Evolutionary conservation across 2,329 filamentous ascomycete species (phyloP), one percentile per base, ranked within the genome.

Genomic region (Falciphora oryzae): DNA sequence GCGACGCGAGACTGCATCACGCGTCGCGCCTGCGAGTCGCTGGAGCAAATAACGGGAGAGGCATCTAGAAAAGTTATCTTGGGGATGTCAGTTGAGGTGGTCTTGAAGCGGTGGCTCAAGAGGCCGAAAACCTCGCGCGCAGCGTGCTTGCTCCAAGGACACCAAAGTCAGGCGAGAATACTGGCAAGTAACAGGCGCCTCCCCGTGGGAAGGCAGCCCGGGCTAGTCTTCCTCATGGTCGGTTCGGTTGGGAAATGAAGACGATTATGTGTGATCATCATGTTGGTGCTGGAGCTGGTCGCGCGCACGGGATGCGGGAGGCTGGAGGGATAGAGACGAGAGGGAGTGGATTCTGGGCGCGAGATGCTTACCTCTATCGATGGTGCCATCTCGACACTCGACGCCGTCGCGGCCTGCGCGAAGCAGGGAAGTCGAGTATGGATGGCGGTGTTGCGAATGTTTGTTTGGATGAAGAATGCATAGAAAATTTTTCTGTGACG

Each of bases 171-270:
- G 90, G 91, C 87, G 87, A 84, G 80, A 82, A 89, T 93, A 93
- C 90, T 93, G 90, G 90, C 90, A 91, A 93, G 90, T 93, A 93
- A 89, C 90, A 91, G 88, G 86, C 83, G 76, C 74, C 81, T 74
- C 74, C 77, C 78, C 79, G 80, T 75, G 81, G 73, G 76, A 74
- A 79, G 78, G 79, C 79, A 74, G 67, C 86, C 88, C 88, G 86
- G 81, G 84, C 82, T 80, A 75, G 80, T 75, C 81, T 88, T 91
- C 88, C 86, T 92, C 90, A 93, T 89, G 88, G 89, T 87, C 90
- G 90, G 92, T 84, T 93, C 89, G 80, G 89, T 83, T 88, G 85
- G 89, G 89, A 90, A 92, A 93, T 92, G 90, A 93, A 93, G 90
- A 89, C 82, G 81, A 78, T 80, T 81, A 82, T 79, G 80, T 74